Conservation (phyloP, 176 grass and related monocot species). For the Neostapfia colusana region DNA sequence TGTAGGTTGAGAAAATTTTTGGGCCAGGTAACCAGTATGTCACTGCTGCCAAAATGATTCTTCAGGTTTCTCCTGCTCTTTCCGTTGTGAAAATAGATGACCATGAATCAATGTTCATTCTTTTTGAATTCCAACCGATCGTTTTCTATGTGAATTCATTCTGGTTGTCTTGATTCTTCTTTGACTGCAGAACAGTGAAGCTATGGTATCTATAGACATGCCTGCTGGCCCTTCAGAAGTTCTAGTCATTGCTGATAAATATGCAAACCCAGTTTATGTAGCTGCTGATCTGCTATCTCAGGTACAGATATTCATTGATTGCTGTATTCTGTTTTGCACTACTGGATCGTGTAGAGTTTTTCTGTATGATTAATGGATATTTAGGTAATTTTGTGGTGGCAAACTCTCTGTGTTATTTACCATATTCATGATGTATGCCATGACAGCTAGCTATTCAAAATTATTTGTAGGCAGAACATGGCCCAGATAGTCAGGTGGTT, state of each 20-base stretch:
- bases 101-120: neutral
- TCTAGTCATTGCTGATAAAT: slow-evolving; percentile 84
- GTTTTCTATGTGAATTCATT: slow-evolving; percentile 2
- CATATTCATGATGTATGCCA: neutral
- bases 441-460: slow-evolving; percentile 12
- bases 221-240: slow-evolving; percentile 96
- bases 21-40: slow-evolving; percentile 99
- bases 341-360: neutral
- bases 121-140: neutral
- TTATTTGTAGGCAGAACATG: slow-evolving; percentile 84
- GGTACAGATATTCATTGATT: slow-evolving; percentile 46
- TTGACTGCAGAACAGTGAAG: slow-evolving; percentile 93
- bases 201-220: slow-evolving; percentile 98
- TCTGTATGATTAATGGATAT: neutral
- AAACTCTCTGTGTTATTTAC: neutral
- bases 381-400: neutral
- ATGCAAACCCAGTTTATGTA: slow-evolving; percentile 81
- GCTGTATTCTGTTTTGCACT: neutral
- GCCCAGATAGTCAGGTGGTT: slow-evolving; percentile 96
- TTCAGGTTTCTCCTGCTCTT: slow-evolving; percentile 64
- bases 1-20: slow-evolving; percentile 93
- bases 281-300: slow-evolving; percentile 95
- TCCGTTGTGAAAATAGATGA: neutral
- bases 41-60: slow-evolving; percentile 99
- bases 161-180: slow-evolving; percentile 25